Base-by-base conservation (phyloP, 2,329 filamentous ascomycete genomes). In the Myriosclerotinia curreyana region DNA sequence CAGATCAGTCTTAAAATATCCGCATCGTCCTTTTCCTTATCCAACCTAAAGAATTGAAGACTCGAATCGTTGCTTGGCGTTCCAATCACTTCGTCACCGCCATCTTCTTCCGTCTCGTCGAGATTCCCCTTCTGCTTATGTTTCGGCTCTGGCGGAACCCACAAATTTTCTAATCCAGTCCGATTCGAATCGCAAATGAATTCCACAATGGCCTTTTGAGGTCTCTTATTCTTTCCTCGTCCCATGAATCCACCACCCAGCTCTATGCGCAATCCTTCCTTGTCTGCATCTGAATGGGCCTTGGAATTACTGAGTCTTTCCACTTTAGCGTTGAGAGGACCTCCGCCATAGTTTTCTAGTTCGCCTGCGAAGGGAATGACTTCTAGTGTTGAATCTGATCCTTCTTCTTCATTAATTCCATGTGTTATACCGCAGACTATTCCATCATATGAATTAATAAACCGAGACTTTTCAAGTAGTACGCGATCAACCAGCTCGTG, bases 201-300 rank as follows among this genome's bases (percentile, higher is more conserved):
- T 72, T 96, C 90, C 62, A 98, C 84, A 12, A 96, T 83, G 4
- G 92, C 91, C 72, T 86, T 87, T 75, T 96, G 90, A 66, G 84
- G 79, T 36, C 78, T 77, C 62, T 81, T 79, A 56, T 81, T 77
- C 74, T 59, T 82, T 81, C 54, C 79, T 76, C 15, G 82, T 83
- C 66, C 82, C 28, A 50, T 79, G 53, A 78, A 80, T 17, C 85
- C 84, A n/a, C 86, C 86, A 65, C 81, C 79, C 58, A 96, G 75
- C 66, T 88, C 85, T 1, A 95, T 75, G 20, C 86, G 82, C 14
- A 96, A 72, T 1, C 94, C 93, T 70, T 95, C 86, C 66, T 85
- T 86, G 28, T 85, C 80, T 4, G 83, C 78, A 72, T 94, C 89
- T 2, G 83, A 77, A 68, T 86, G 81, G 17, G 86, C 85, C 65